Evolutionary conservation across 2,329 filamentous ascomycete species (phyloP).

Genomic region (Talaromyces pinophilus): DNA sequence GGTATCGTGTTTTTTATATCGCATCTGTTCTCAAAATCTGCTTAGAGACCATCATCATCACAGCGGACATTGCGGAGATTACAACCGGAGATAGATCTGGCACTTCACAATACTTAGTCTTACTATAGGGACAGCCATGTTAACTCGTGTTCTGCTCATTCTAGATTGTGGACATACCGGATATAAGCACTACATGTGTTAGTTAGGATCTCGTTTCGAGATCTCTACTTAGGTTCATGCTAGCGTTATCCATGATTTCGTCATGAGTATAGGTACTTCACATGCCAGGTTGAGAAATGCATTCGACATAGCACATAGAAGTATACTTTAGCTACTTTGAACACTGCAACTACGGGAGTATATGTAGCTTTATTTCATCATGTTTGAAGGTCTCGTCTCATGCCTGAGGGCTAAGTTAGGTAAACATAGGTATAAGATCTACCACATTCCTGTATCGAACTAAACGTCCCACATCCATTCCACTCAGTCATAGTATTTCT

Average conservation of each 20-base stretch:
- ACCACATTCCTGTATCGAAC: too few relatives aligned
- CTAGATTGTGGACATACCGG: background rate
- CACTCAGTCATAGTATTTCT: constrained; percentile 20
- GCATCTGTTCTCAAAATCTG: background rate
- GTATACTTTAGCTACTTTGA: background rate
- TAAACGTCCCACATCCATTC: background rate
- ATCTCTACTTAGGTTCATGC: background rate
- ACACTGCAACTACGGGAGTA: background rate
- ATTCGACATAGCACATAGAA: background rate
- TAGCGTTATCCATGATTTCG: background rate
- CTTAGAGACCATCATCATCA: background rate
- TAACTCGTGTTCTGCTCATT: background rate
- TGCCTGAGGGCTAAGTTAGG: too few relatives aligned
- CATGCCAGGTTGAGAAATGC: background rate
- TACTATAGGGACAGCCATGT: background rate
- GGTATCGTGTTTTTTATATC: background rate
- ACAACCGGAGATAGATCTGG: background rate
- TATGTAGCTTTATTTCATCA: background rate
- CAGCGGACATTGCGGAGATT: background rate
- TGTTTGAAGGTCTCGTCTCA: too few relatives aligned
- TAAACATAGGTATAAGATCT: too few relatives aligned
- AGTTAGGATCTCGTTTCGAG: background rate
- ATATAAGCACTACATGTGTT: background rate
- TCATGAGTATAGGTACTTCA: background rate
- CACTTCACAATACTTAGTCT: background rate